Evolutionary conservation across 257 asterid species (phyloP), one percentile per base, ranked within the genome.

Genomic region (Henckelia pumila): DNA sequence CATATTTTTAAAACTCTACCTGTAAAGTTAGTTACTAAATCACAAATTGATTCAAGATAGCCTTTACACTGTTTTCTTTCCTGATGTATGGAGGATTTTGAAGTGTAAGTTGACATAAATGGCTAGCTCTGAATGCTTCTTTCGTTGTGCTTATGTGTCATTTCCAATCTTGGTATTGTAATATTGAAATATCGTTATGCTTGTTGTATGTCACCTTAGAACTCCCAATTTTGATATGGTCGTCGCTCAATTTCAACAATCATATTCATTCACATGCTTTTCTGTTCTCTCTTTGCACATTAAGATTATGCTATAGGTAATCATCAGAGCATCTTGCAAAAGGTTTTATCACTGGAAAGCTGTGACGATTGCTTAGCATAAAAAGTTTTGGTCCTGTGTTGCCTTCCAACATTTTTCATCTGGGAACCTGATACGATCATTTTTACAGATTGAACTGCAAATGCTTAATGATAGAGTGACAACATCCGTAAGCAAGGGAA

Each of bases 391-490:
- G 35, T 33, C 64, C 14, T 60, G n/a, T 29, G 6, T 21, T 14
- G 9, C 50, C 24, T 21, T 61, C 28, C 26, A 44, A 14, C 8
- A 28, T 32, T 32, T 32, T 26, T 61, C 35, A 59, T 60, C 7
- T 60, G 19, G 49, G 20, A 58, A 14, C 6, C 0, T 59, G n/a
- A 61, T 28, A 11, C 52, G 8, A 35, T 35, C 19, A 6, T 28
- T 35, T 57, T 57, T 8, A 26, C 81, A 81, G 85, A 67, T 72
- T 10, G 83, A 77, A 59, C 24, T 70, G 73, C 83, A 52, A 30
- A 71, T 67, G 13, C 67, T 22, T n/a, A 63, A 40, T 30, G 80
- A 68, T 58, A 52, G 57, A 56, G 72, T 55, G 21, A 40, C 24
- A 28, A 29, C 61, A 19, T 56, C 59, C 4, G 17, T 53, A 44